Evolutionary conservation across 2,329 filamentous ascomycete species (phyloP), one percentile per base, ranked within the genome.

Genomic region (Leptographium galeiforme): DNA sequence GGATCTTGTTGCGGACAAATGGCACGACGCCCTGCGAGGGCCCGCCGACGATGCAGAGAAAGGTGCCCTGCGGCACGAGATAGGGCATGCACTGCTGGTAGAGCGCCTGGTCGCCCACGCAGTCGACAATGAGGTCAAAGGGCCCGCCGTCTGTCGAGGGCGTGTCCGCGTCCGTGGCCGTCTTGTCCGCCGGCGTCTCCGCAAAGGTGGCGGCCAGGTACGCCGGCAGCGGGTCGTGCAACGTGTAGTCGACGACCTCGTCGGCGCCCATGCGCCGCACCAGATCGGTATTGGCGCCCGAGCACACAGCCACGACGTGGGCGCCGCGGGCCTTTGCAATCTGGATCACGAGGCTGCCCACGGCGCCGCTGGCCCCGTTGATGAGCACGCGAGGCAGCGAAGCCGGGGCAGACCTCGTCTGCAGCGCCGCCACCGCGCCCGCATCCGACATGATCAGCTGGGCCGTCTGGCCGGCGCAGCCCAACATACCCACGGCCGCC

Each of bases 361-460:
- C 70, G 13, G 73, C 74, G 0, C 75, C 74, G 57, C 73, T 75
- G 19, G 72, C 75, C 4, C 72, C 75, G 57, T 76, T 74, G 5
- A 77, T 63, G 48, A 78, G 58, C 39, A 76, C 70, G 2, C 67
- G 62, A 40, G 69, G 63, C 0, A 72, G 68, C 25, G 38, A 7
- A 6, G 7, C 6, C 4, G 32, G 14, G 13, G 19, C 5, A 61
- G 61, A 3, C 14, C 7, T 48, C 48, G 46, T 16, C n/a, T n/a
- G n/a, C 8, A 53, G 45, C 3, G 41, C 54, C 0, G 44, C 54
- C 44, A 34, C 33, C 6, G 67, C 40, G 2, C 51, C 41, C 0
- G 63, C 59, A 40, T 63, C 61, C 10, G 54, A 57, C 43, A 67
- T 43, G 50, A 65, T 53, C 13, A 64, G 51, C n/a, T 57, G 51